Percentiles rank a stretch among this genome's conserved stretches.
These are phyloP conservation scores for Collybia nuda DNA, from an alignment of 768 basidiomycete species.

Conservation along the genomic window DNA sequence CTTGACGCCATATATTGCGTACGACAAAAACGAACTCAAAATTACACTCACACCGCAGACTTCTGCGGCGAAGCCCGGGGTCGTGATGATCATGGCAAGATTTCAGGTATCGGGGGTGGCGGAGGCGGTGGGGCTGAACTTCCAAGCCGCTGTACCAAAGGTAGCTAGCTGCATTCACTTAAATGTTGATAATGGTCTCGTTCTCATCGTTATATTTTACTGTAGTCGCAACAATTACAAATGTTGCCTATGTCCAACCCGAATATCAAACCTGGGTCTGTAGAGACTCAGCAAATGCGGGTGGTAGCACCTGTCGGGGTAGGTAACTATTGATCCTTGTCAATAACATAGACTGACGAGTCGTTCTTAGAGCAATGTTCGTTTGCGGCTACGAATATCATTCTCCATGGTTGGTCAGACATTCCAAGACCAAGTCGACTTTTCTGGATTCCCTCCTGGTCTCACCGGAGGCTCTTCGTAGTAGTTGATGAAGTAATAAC, in stretches of 20 bases:
- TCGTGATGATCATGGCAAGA: slow-evolving; percentile 86
- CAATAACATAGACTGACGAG: slow-evolving; percentile 7
- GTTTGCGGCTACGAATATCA: slow-evolving; percentile 83
- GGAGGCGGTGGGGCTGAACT: slow-evolving; percentile 67
- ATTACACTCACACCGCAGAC: slow-evolving; percentile 90
- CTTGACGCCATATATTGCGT: slow-evolving; percentile 78
- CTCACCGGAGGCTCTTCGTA: slow-evolving; percentile 49
- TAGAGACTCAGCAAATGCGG: slow-evolving; percentile 95
- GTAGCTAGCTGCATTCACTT: slow-evolving; percentile 42
- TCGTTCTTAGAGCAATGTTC: slow-evolving; percentile 65
- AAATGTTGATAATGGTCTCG: neutral
- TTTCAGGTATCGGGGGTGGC: slow-evolving; percentile 70
- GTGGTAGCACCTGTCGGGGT: slow-evolving; percentile 88
- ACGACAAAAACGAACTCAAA: slow-evolving; percentile 88
- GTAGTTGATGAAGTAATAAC: too few species aligned
- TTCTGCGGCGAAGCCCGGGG: slow-evolving; percentile 75
- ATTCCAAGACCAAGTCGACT: slow-evolving; percentile 93
- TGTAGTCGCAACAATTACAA: slow-evolving; percentile 91
- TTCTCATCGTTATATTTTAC: slow-evolving; percentile 3
- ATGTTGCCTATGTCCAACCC: slow-evolving; percentile 97
- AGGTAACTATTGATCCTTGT: slow-evolving; percentile 30
- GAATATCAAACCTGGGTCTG: slow-evolving; percentile 70
- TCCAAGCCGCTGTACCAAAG: slow-evolving; percentile 98
- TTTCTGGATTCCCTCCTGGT: slow-evolving; percentile 82
- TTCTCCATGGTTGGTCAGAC: slow-evolving; percentile 68